These are phyloP conservation scores for Suillus bovinus DNA, from an alignment of 768 basidiomycete species.

Conservation along the genomic window DNA sequence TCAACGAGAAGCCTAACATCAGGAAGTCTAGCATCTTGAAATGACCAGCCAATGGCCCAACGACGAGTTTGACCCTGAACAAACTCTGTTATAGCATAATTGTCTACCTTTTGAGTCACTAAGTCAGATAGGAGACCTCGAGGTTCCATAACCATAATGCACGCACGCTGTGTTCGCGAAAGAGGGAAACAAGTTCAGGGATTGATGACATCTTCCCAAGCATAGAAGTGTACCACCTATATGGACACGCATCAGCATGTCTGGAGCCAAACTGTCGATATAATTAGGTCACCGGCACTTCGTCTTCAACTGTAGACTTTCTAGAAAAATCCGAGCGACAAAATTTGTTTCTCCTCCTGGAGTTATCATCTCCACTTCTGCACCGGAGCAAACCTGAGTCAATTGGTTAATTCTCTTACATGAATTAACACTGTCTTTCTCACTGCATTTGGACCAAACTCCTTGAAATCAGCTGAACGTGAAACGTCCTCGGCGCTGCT, in stretches of 20 bases:
- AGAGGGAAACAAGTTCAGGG: conserved; percentile 51
- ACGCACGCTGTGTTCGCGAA: conserved; percentile 49
- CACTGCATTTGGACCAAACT: conserved; percentile 69
- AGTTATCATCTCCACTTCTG: conserved; percentile 86
- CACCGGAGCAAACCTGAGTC: conserved; percentile 79
- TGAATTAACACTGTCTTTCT: conserved; percentile 21
- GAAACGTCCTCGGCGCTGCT: conserved; percentile 66
- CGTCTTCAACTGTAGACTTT: conserved; percentile 54
- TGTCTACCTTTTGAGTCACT: conserved; percentile 64
- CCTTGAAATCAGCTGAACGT: conserved; percentile 61
- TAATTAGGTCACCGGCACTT: conserved; percentile 55
- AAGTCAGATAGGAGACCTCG: background rate
- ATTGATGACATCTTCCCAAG: conserved; percentile 86
- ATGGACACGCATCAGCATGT: background rate
- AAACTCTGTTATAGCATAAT: conserved; percentile 85
- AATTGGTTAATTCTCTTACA: background rate
- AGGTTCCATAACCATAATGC: background rate
- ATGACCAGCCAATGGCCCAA: conserved; percentile 94
- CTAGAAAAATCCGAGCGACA: conserved; percentile 72
- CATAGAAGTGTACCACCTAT: conserved; percentile 95
- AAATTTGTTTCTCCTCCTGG: conserved; percentile 84
- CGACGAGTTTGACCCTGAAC: conserved; percentile 85
- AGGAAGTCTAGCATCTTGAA: conserved; percentile 59
- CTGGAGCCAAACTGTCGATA: background rate
- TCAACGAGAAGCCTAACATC: conserved; percentile 57